These are phyloP conservation scores for Fusarium odoratissimum DNA, from an alignment of 2,329 filamentous ascomycete species.

Conservation along the genomic window DNA sequence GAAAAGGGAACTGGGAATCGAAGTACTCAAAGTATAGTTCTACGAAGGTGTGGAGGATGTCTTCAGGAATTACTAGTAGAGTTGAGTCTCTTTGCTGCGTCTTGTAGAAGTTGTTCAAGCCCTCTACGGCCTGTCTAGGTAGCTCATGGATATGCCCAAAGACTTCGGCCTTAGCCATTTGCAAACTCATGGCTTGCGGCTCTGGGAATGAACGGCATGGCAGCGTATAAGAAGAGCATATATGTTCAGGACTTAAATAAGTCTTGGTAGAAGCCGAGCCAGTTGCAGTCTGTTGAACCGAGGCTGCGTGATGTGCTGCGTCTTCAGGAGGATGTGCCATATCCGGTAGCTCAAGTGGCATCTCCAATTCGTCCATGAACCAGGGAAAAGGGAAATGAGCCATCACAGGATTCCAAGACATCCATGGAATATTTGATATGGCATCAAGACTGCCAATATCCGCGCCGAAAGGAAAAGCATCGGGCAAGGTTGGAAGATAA, in stretches of 20 bases:
- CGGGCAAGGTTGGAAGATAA: background rate
- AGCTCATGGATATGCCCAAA: background rate
- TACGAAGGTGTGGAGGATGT: background rate
- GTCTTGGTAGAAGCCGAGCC: rapidly evolving
- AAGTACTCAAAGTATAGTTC: slow-evolving; percentile 6
- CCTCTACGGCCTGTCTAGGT: background rate
- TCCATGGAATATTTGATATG: background rate
- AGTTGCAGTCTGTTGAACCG: rapidly evolving
- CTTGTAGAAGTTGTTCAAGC: background rate
- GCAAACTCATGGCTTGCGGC: rapidly evolving
- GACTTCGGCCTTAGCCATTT: background rate
- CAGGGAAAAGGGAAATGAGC: background rate
- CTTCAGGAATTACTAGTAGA: rapidly evolving
- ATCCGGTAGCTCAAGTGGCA: background rate
- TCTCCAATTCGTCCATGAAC: background rate
- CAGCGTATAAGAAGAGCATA: background rate
- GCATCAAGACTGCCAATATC: rapidly evolving
- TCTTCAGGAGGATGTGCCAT: background rate
- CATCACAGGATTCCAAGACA: rapidly evolving
- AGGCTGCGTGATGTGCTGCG: rapidly evolving
- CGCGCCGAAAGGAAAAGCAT: rapidly evolving
- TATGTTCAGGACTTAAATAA: rapidly evolving
- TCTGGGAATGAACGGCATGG: background rate
- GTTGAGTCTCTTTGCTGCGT: rapidly evolving
- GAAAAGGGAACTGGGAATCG: background rate